Conservation (phyloP, 1,284 basidiomycete genomes). For the Porodaedalea pini region DNA sequence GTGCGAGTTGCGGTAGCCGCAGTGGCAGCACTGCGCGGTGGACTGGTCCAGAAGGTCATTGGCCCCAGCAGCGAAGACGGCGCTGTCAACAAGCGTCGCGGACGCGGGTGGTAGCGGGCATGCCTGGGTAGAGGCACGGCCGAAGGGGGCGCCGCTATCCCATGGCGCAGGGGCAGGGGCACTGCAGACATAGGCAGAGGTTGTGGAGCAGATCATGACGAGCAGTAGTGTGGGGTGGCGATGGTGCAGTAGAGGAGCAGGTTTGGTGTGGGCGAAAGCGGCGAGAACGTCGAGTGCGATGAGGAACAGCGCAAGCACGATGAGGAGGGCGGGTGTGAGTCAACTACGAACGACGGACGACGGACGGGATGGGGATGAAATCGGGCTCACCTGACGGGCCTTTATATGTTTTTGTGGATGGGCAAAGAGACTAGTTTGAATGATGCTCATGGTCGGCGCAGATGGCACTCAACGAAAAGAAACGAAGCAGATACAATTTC, state of each 20-base stretch:
- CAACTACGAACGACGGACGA: neutral
- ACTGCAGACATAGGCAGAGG: neutral
- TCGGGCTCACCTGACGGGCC: neutral
- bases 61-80: neutral
- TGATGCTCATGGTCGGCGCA: neutral
- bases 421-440: conserved; percentile 1
- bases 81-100: conserved; percentile 2
- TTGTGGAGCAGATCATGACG: conserved; percentile 6
- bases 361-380: neutral
- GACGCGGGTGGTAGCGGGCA: neutral
- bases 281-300: neutral
- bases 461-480: neutral
- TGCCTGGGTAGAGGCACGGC: neutral
- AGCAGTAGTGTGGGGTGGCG: neutral
- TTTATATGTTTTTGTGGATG: conserved; percentile 4
- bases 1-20: conserved; percentile 65
- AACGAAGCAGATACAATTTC: conserved; percentile 4
- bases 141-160: neutral
- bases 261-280: neutral
- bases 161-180: neutral
- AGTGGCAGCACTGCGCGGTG: conserved; percentile 73
- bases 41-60: conserved; percentile 32
- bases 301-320: neutral
- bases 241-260: neutral
- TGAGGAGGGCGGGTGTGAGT: neutral